Evolutionary conservation across 129 eudicot species (phyloP), one percentile per base, ranked within the genome.

Genomic region (Chrysanthemum seticuspe): DNA sequence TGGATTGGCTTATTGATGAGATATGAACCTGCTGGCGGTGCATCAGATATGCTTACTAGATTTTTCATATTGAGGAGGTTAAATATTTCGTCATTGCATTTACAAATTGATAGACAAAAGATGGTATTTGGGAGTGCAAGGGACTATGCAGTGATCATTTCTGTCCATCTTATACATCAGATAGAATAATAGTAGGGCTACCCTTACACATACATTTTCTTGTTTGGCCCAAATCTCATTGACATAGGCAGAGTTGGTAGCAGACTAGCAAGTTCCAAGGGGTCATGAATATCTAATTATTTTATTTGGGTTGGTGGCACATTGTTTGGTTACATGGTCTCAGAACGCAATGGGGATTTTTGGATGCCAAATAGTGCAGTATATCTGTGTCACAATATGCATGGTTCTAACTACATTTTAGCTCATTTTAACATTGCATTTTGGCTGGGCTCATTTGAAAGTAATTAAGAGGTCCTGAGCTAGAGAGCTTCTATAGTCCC

Each of bases 71-170:
- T 54, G 44, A 29, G 51, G 50, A 53, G 74, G 50, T 31, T n/a
- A 51, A 29, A n/a, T 70, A 52, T 53, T 27, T 49, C 52, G 2
- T 70, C 34, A 50, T n/a, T 23, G 74, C 74, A 70, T 54, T 52
- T 27, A 54, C 62, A 69, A 69, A 29, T 53, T 53, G 74, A 31
- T 69, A 16, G 15, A 18, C 31, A 63, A 15, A 54, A 53, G 51
- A 69, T 16, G 63, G 21, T n/a, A 48, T 53, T 69, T 52, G 15
- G 50, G 54, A 53, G 62, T 29, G 54, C 31, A 52, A 60, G 40
- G 65, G 36, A 25, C 15, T 3, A 60, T 60, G 65, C 27, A 19
- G 65, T 4, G 65, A 60, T 25, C 15, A 27, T 13, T 53, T 29
- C n/a, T 15, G 29, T 69, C 29, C 50, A 10, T 23, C 6, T 16